These are phyloP conservation scores for Crotalaria pallida DNA, from an alignment of 306 rosid genomes.

Conservation along the genomic window DNA sequence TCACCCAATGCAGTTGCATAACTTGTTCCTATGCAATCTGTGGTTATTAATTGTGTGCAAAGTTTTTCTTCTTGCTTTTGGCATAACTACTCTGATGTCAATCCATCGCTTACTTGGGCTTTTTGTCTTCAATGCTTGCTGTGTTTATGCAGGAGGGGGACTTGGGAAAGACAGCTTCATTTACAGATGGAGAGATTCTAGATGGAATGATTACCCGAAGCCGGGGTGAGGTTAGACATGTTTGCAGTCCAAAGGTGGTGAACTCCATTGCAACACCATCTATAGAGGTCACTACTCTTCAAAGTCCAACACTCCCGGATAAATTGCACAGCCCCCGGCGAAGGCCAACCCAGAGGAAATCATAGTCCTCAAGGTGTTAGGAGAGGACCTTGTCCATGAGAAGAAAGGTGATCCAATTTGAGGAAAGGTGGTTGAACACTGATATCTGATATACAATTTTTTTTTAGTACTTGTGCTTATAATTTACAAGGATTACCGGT, in stretches of 20 bases:
- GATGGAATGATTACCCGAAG: conserved; percentile 56
- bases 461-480: background rate
- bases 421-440: conserved; percentile 32
- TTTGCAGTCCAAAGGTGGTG: conserved; percentile 44
- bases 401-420: conserved; percentile 35
- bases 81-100: background rate
- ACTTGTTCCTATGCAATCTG: background rate
- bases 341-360: conserved; percentile 26
- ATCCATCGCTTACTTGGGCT: background rate
- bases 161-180: conserved; percentile 46
- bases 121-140: background rate
- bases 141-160: conserved; percentile 41
- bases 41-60: background rate
- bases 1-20: background rate
- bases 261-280: conserved; percentile 35
- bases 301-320: conserved; percentile 32
- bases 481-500: conserved; percentile 6
- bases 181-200: conserved; percentile 55
- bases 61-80: background rate
- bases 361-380: conserved; percentile 38
- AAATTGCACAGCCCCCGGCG: conserved; percentile 38
- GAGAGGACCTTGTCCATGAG: conserved; percentile 41
- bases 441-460: background rate
- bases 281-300: conserved; percentile 27
- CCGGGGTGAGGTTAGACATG: conserved; percentile 57